Conservation (phyloP, 169 alveolate species). For the Plasmodium blacklocki region DNA sequence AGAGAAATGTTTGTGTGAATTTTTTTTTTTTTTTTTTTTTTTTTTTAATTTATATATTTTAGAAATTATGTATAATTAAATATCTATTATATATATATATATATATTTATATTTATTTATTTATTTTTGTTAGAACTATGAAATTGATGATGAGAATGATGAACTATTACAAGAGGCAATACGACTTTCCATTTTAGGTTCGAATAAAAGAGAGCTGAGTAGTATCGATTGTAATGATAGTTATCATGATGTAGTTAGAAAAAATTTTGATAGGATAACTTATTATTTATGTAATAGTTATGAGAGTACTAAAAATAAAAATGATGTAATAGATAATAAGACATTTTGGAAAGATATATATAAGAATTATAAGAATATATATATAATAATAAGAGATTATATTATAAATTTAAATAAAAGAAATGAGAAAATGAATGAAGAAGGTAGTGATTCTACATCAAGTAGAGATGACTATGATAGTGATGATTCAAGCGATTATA, state of each 20-base stretch:
- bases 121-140: slow-evolving; percentile 9
- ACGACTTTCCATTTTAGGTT: slow-evolving; percentile 52
- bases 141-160: slow-evolving; percentile 61
- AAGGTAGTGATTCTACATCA: slow-evolving; percentile 18
- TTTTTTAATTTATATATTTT: no score
- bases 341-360: slow-evolving; percentile 71
- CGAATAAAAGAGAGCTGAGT: slow-evolving; percentile 7
- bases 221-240: slow-evolving; percentile 20
- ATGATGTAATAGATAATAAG: slow-evolving; percentile 68
- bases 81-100: no score
- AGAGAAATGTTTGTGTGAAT: no score
- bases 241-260: slow-evolving; percentile 29
- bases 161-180: slow-evolving; percentile 76
- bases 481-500: slow-evolving; percentile 57
- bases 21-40: no score
- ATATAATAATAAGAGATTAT: slow-evolving; percentile 64
- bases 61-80: no score
- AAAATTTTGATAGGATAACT: slow-evolving; percentile 46
- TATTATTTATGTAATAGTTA: slow-evolving; percentile 65
- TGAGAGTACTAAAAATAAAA: slow-evolving; percentile 48
- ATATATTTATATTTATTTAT: background rate
- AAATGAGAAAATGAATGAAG: slow-evolving; percentile 69
- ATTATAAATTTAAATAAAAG: slow-evolving; percentile 46
- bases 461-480: slow-evolving; percentile 57
- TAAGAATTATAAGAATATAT: slow-evolving; percentile 63